Evolutionary conservation across 169 alveolate species (phyloP), one percentile per base, ranked within the genome.

Genomic region (Plasmodium gallinaceum): DNA sequence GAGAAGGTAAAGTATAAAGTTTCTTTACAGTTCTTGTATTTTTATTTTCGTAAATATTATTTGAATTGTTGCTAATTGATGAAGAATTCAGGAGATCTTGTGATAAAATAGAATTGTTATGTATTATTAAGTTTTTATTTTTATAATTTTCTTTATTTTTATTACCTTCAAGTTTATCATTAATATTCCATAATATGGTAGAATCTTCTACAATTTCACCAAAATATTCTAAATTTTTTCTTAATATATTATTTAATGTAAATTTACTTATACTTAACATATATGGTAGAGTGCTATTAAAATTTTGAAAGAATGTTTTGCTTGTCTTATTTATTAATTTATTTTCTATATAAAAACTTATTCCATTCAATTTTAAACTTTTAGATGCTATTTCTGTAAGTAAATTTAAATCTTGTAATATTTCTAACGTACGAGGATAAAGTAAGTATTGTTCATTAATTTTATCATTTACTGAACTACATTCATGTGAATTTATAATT

Each of bases 401-500:
- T 26, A 74, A 10, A 60, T 43, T 43, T 14, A 74, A 24, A 32
- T 74, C 88, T 5, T 74, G 88, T 10, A 74, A 60, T 24, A 74
- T 57, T 74, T 74, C 88, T 43, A 74, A 12, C 7, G 88, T 74
- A 37, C 88, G 58, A 5, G 88, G 88, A 32, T 74, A 74, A 48
- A 74, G 88, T 58, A 74, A 37, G 60, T 74, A 74, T 42, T 74
- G 88, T 14, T 45, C 88, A 74, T 51, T 74, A 14, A 39, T 74
- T 10, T 74, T 65, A 39, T 20, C 72, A 7, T 18, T 45, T 32
- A 57, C 52, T 39, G 42, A 0, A 37, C 39, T 64, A 1, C n/a
- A 2, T 43, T 74, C 73, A 32, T 24, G 57, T 8, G 88, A 74
- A 32, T 60, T 61, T 58, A 74, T 58, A 20, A 74, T 65, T 22